phyloP scores from a whole-genome alignment of 1,284 basidiomycete species.

The Puccinia coronata region DNA sequence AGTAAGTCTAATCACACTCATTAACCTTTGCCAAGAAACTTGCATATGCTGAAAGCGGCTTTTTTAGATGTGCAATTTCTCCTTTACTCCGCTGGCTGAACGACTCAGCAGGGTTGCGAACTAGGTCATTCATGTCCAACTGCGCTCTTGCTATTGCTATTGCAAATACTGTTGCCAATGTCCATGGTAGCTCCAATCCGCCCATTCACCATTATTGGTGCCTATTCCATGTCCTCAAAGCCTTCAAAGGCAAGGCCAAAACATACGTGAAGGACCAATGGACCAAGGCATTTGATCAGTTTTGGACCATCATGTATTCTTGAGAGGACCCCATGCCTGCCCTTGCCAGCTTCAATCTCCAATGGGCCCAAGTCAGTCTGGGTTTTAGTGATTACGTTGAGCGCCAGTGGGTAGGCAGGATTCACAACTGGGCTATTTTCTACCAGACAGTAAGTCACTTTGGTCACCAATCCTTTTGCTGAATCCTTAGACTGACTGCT shows the following conservation, averaged over 20 bases:
- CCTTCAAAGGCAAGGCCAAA: neutral
- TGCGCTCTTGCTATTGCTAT: neutral
- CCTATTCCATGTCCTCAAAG: conserved; percentile 9
- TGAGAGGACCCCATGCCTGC: neutral
- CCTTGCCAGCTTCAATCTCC: too few species aligned
- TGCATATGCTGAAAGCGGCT: neutral
- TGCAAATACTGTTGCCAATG: neutral
- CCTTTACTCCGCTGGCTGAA: neutral
- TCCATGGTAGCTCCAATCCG: neutral
- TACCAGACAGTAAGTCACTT: too few species aligned
- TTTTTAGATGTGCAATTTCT: neutral
- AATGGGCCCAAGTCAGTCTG: too few species aligned
- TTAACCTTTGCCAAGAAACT: neutral
- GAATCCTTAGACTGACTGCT: too few species aligned
- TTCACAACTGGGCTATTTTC: too few species aligned
- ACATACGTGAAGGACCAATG: neutral
- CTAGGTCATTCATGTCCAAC: neutral
- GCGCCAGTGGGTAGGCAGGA: too few species aligned
- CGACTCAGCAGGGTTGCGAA: neutral
- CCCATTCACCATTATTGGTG: neutral
- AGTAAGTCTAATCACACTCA: neutral
- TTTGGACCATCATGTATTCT: neutral
- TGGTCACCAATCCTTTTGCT: too few species aligned
- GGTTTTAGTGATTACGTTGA: too few species aligned
- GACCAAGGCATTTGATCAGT: neutral